Base-by-base conservation (phyloP, 75 land plant genomes). In the Chamaecyparis obtusa region DNA sequence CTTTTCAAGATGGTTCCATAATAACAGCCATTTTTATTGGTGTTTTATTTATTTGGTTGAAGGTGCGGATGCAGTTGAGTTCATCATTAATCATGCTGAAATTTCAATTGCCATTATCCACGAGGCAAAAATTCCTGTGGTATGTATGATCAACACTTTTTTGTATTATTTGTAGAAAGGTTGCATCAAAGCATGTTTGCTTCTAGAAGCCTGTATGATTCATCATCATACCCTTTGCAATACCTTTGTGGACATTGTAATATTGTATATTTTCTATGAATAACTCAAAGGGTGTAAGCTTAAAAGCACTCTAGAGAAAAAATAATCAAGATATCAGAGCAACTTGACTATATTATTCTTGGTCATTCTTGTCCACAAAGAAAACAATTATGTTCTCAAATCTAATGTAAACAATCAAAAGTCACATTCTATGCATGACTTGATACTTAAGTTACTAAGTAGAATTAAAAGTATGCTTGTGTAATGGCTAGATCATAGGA, bases 51-150 rank as follows among this genome's bases (percentile, higher is more conserved):
- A n/a, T 33, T 84, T 83, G 48, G n/a, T 48, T 93, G 14, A 86
- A 98, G 99, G 99, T 91, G 94, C 93, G 79, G 99, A 97, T 87
- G 99, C 99, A 41, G 92, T 98, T 48, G 99, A 98, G 85, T 98
- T 94, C 72, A 92, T 98, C 71, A 90, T 97, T 84, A 87, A 90
- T 84, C 99, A 98, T 88, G 94, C 99, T 19, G 99, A 97, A 75
- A 92, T 97, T 85, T 88, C 93, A 64, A 91, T 98, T 86, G 95
- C 92, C 56, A 97, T 98, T 92, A 96, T 93, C 37, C 96, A 98
- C 67, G 95, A 93, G 41, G 89, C 91, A 37, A 98, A 98, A 87
- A 90, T 97, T 55, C 69, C 94, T 75, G 92, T 91, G 96, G 99
- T 98, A 92, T 86, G 84, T 56, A 81, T 79, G 27, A 84, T 79